phyloP scores from a whole-genome alignment of 768 basidiomycete genomes.

The Grammothele lineata region DNA sequence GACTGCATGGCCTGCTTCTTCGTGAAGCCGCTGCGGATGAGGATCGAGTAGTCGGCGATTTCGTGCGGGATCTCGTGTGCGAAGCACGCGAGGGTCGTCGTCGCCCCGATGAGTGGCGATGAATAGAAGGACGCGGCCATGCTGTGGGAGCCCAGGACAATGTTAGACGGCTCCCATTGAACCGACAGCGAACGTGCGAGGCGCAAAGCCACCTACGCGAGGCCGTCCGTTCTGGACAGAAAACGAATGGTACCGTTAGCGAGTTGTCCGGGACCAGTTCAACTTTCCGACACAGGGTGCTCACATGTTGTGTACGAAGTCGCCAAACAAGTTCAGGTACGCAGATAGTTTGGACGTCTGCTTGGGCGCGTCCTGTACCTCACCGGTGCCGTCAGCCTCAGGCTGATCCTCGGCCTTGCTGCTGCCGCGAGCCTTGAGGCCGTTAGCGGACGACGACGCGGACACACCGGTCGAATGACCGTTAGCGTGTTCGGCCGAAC shows the following conservation, averaged over 20 bases:
- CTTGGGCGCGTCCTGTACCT: slow-evolving; percentile 23
- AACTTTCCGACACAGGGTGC: slow-evolving; percentile 15
- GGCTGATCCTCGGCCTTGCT: slow-evolving; percentile 29
- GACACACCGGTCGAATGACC: slow-evolving; percentile 45
- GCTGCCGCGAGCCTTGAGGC: slow-evolving; percentile 43
- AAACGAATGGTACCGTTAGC: background rate
- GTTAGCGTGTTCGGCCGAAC: slow-evolving; percentile 29
- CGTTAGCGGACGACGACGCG: slow-evolving; percentile 35
- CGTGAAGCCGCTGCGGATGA: slow-evolving; percentile 85
- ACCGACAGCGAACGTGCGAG: slow-evolving; percentile 12
- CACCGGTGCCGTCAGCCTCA: slow-evolving; percentile 16
- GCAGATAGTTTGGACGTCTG: slow-evolving; percentile 83
- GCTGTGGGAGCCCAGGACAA: slow-evolving; percentile 32
- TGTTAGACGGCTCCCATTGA: background rate
- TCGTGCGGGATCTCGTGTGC: slow-evolving; percentile 95
- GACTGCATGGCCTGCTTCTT: slow-evolving; percentile 92
- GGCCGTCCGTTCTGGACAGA: slow-evolving; percentile 77
- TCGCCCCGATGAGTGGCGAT: slow-evolving; percentile 89
- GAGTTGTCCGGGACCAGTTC: background rate
- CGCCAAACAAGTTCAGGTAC: slow-evolving; percentile 89
- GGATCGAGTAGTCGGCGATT: slow-evolving; percentile 96
- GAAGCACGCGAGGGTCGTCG: slow-evolving; percentile 92
- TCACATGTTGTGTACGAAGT: slow-evolving; percentile 93
- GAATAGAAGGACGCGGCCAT: slow-evolving; percentile 98
- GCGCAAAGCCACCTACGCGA: slow-evolving; percentile 55